phyloP scores from a whole-genome alignment of 2,329 filamentous ascomycete species.

The Diplocarpon mali region DNA sequence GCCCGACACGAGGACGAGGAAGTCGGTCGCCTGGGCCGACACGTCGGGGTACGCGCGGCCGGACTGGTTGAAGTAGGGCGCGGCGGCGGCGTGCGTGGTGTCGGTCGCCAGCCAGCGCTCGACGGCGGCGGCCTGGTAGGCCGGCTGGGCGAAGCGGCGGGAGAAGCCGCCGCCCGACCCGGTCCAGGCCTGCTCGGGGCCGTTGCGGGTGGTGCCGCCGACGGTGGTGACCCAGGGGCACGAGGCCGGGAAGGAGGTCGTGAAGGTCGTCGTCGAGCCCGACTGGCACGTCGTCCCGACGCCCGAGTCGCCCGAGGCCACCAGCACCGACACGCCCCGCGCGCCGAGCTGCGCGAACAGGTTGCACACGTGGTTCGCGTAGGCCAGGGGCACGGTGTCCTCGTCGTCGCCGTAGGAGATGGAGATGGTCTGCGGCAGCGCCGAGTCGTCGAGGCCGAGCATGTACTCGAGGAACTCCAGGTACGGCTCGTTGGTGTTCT shows the following conservation, averaged over 20 bases:
- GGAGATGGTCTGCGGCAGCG: conserved; percentile 48
- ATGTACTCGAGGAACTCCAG: conserved; percentile 50
- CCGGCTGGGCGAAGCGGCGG: conserved; percentile 34
- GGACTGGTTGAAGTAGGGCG: conserved; percentile 31
- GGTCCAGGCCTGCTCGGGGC: conserved; percentile 21
- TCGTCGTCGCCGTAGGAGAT: conserved; percentile 47
- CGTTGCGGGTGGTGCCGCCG: conserved; percentile 35
- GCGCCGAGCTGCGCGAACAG: conserved; percentile 43
- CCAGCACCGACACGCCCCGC: conserved; percentile 37
- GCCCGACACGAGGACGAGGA: conserved; percentile 24
- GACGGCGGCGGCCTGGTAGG: conserved; percentile 35
- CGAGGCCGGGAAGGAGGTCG: conserved; percentile 52
- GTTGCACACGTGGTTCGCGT: conserved; percentile 40
- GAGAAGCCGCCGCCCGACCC: conserved; percentile 39
- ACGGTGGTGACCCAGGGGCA: conserved; percentile 59
- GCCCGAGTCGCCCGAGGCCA: conserved; percentile 38
- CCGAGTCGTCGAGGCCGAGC: conserved; percentile 36
- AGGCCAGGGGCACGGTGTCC: conserved; percentile 39
- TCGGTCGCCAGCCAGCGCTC: conserved; percentile 29
- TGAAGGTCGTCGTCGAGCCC: too few species aligned
- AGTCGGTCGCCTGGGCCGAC: conserved; percentile 40
- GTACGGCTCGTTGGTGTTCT: conserved; percentile 58
- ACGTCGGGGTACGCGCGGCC: conserved; percentile 44
- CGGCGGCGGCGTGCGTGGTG: conserved; percentile 31
- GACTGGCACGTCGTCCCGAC: too few species aligned